Evolutionary conservation across 352 stramenopile species (phyloP).

Genomic region (Phytophthora pisi): DNA sequence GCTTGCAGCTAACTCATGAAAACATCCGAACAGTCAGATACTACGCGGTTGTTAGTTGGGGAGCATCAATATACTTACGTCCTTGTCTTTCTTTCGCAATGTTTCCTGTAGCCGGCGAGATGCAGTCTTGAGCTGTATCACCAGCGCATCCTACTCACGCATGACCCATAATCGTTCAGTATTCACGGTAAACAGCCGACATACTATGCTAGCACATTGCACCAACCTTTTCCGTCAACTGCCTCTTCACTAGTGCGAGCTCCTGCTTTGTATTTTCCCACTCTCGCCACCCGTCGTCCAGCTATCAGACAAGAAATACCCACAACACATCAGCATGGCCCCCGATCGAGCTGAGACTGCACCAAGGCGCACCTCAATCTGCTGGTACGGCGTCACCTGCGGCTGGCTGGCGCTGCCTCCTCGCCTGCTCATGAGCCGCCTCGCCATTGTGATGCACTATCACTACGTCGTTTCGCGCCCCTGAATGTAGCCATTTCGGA

Average conservation of each 20-base stretch:
- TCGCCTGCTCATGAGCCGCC: slow-evolving; percentile 25
- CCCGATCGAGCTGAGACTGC: neutral
- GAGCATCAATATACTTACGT: slow-evolving; percentile 33
- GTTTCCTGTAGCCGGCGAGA: slow-evolving; percentile 60
- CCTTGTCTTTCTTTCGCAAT: slow-evolving; percentile 71
- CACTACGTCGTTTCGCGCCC: slow-evolving; percentile 29
- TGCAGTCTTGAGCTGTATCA: slow-evolving; percentile 66
- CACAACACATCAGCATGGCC: neutral
- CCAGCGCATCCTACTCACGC: slow-evolving; percentile 45
- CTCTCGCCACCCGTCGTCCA: slow-evolving; percentile 59
- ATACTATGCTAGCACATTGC: neutral
- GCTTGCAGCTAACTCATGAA: slow-evolving; percentile 27
- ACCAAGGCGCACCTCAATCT: slow-evolving; percentile 28
- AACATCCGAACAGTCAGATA: too few species aligned
- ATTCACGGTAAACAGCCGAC: neutral
- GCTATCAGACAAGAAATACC: slow-evolving; percentile 22
- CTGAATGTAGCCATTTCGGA: slow-evolving; percentile 13
- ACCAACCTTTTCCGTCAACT: slow-evolving; percentile 49
- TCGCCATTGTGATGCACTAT: slow-evolving; percentile 15
- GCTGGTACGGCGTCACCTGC: slow-evolving; percentile 33
- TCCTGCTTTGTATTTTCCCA: slow-evolving; percentile 67
- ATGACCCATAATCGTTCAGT: neutral
- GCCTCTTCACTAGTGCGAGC: slow-evolving; percentile 45
- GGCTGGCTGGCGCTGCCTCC: slow-evolving; percentile 23
- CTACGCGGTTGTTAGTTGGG: too few species aligned